Percentiles rank a stretch among this genome's conserved stretches.
These are phyloP conservation scores for Iberis amara DNA, from an alignment of 441 rosid genomes.

Conservation along the genomic window DNA sequence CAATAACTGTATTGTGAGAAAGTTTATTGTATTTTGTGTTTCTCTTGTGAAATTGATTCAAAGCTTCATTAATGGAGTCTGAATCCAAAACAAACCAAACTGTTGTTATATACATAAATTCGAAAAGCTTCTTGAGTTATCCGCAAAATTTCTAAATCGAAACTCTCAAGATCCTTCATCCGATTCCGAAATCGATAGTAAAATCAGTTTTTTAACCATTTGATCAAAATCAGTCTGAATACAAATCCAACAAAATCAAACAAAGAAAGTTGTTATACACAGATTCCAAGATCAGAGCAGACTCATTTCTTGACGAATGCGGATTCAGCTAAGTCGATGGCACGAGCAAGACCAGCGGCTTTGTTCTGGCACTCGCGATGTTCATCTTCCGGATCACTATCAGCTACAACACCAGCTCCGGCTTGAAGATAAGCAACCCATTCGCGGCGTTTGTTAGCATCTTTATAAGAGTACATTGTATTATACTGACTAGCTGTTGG, in stretches of 20 bases:
- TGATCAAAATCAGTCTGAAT: too few relatives aligned
- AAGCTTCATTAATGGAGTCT: conserved; percentile 16
- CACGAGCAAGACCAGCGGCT: conserved; percentile 74
- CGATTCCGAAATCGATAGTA: too few relatives aligned
- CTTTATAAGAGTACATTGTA: conserved; percentile 58
- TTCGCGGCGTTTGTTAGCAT: conserved; percentile 43
- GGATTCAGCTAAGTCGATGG: conserved; percentile 74
- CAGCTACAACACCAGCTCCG: conserved; percentile 71
- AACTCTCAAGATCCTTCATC: too few relatives aligned
- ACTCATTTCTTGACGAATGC: conserved; percentile 42
- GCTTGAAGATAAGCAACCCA: conserved; percentile 87
- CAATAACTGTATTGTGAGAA: too few relatives aligned
- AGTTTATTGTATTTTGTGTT: not conserved
- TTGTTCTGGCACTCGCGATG: conserved; percentile 60
- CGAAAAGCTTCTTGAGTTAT: too few relatives aligned
- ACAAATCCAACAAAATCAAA: too few relatives aligned
- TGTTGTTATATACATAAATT: too few relatives aligned
- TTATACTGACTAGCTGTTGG: conserved; percentile 47
- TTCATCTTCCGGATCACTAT: conserved; percentile 65
- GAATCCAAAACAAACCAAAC: too few relatives aligned
- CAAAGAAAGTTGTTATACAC: conserved; percentile 19
- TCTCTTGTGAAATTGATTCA: not conserved
- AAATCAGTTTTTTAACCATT: too few relatives aligned
- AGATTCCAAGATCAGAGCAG: not conserved
- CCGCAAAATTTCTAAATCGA: too few relatives aligned